Evolutionary conservation across 2,329 filamentous ascomycete genomes (phyloP).

Genomic region (Ophiostoma populinum): DNA sequence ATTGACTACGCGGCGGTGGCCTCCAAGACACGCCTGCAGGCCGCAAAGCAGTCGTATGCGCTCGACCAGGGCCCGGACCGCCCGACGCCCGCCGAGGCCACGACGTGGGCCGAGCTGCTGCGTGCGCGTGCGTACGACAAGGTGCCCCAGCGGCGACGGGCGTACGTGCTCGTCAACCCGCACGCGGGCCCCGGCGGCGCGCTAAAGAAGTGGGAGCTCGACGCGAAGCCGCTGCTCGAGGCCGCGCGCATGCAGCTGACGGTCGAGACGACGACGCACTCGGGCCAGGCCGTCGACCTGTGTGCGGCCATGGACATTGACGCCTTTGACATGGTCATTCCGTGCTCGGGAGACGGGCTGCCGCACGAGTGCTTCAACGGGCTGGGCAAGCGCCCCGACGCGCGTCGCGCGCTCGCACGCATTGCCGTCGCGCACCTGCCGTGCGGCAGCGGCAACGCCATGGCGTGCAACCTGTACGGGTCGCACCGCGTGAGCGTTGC

Average conservation of each 20-base stretch:
- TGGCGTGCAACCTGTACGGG: slow-evolving; percentile 79
- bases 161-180: slow-evolving; percentile 83
- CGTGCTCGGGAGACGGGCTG: slow-evolving; percentile 82
- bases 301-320: slow-evolving; percentile 60
- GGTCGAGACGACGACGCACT: slow-evolving; percentile 50
- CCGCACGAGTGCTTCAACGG: slow-evolving; percentile 94
- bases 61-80: slow-evolving; percentile 11
- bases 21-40: slow-evolving; percentile 41
- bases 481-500: slow-evolving; percentile 59
- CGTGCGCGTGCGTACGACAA: slow-evolving; percentile 58
- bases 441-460: slow-evolving; percentile 85
- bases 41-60: slow-evolving; percentile 25
- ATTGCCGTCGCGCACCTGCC: slow-evolving; percentile 77
- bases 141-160: slow-evolving; percentile 47
- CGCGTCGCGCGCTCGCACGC: slow-evolving; percentile 52
- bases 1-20: slow-evolving; percentile 54
- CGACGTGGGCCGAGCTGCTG: slow-evolving; percentile 46
- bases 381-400: slow-evolving; percentile 59
- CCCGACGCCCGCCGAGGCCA: slow-evolving; percentile 25
- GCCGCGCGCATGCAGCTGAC: slow-evolving; percentile 66
- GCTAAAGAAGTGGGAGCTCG: slow-evolving; percentile 50
- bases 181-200: slow-evolving; percentile 71
- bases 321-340: slow-evolving; percentile 68
- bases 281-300: slow-evolving; percentile 65
- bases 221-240: slow-evolving; percentile 67